Evolutionary conservation across 257 asterid species (phyloP).

Genomic region (Nicotiana attenuata): DNA sequence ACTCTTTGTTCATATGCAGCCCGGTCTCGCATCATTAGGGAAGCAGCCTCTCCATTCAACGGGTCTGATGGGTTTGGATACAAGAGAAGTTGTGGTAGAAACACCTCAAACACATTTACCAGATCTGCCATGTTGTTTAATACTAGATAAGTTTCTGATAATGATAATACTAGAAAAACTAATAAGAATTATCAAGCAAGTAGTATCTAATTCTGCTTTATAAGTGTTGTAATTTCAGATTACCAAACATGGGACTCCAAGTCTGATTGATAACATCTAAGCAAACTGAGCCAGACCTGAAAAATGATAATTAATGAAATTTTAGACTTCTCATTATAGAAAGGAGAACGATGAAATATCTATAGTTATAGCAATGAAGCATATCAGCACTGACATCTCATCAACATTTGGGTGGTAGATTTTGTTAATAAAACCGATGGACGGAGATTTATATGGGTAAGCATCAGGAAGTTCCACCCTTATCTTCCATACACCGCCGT

Average conservation of each 20-base stretch:
- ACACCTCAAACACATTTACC: constrained; percentile 92
- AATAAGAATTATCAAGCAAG: background rate
- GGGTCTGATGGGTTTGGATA: constrained; percentile 98
- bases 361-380: background rate
- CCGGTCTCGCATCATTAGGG: constrained; percentile 89
- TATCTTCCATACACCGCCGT: constrained; percentile 96
- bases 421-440: constrained; percentile 89
- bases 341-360: background rate
- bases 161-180: background rate
- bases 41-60: constrained; percentile 95
- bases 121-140: constrained; percentile 44
- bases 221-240: background rate
- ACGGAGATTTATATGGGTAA: constrained; percentile 96
- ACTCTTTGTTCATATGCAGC: constrained; percentile 72
- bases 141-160: background rate
- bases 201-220: background rate
- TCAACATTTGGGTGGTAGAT: constrained; percentile 98
- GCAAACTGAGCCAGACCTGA: constrained; percentile 97
- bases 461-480: constrained; percentile 98
- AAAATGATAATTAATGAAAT: constrained; percentile 14
- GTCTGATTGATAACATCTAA: constrained; percentile 95
- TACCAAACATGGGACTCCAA: constrained; percentile 99
- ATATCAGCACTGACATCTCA: constrained; percentile 58
- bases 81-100: constrained; percentile 88
- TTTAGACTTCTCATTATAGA: background rate